phyloP scores from a whole-genome alignment of 139 green algal genomes.

The Micractinium conductrix region DNA sequence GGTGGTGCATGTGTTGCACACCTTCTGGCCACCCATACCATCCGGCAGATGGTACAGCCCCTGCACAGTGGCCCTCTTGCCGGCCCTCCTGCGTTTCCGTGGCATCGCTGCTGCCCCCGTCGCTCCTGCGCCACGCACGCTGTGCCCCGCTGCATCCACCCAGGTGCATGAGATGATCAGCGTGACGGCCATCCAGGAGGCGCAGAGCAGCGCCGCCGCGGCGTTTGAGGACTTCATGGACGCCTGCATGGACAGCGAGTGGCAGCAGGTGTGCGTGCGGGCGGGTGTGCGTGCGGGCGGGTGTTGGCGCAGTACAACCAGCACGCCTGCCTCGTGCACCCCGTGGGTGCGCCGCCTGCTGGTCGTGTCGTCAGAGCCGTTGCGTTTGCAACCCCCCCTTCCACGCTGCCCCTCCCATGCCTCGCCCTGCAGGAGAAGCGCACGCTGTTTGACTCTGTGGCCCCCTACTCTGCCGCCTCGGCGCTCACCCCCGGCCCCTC shows the following conservation, averaged over 20 bases:
- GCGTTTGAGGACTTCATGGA: constrained; percentile 87
- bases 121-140: not conserved
- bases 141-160: too few species aligned
- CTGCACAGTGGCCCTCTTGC: too few species aligned
- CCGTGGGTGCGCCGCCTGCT: too few species aligned
- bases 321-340: not conserved
- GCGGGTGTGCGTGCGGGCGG: not conserved
- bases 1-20: too few species aligned
- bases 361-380: too few species aligned
- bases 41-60: too few species aligned
- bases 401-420: not conserved
- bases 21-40: too few species aligned
- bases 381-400: not conserved
- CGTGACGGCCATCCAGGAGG: constrained; percentile 65
- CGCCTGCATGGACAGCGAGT: constrained; percentile 38
- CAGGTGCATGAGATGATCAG: constrained; percentile 39
- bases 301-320: not conserved
- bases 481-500: constrained; percentile 9
- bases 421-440: constrained; percentile 62
- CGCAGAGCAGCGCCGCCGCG: constrained; percentile 71
- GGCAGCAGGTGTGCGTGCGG: constrained; percentile 8
- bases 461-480: constrained; percentile 45
- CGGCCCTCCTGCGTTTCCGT: too few species aligned
- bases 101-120: too few species aligned
- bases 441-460: constrained; percentile 70